phyloP scores from a whole-genome alignment of 352 stramenopile species.

The Pythium rhizo-oryzae region DNA sequence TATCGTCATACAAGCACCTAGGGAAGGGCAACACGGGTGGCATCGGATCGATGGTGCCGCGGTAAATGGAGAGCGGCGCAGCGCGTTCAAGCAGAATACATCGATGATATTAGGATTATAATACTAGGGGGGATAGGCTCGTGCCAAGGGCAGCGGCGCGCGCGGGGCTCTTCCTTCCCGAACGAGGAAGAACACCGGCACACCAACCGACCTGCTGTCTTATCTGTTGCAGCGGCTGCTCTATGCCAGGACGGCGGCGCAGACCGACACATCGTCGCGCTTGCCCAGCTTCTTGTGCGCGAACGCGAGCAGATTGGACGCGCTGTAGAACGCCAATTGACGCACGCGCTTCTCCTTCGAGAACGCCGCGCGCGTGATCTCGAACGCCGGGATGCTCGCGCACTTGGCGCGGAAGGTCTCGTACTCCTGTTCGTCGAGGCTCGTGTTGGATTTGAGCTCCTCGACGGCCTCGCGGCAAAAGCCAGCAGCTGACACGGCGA shows the following conservation, averaged over 20 bases:
- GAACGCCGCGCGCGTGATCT: slow-evolving; percentile 64
- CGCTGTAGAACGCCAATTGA: slow-evolving; percentile 87
- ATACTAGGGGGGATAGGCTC: not conserved
- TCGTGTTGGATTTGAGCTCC: slow-evolving; percentile 75
- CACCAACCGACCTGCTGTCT: not conserved
- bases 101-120: slow-evolving; percentile 25
- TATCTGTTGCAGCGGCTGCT: not conserved
- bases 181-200: not conserved
- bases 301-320: slow-evolving; percentile 87
- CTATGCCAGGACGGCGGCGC: slow-evolving; percentile 77
- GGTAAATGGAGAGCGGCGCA: too few species aligned
- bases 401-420: slow-evolving; percentile 75
- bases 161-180: slow-evolving; percentile 1
- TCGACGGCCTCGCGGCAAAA: slow-evolving; percentile 81
- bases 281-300: slow-evolving; percentile 89
- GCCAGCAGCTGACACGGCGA: slow-evolving; percentile 78
- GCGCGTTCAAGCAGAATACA: slow-evolving; percentile 10
- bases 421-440: slow-evolving; percentile 65
- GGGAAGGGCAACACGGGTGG: too few species aligned
- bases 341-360: slow-evolving; percentile 85
- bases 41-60: too few species aligned
- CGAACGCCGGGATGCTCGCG: slow-evolving; percentile 63
- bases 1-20: not conserved
- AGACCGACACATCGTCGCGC: slow-evolving; percentile 87
- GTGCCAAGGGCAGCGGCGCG: too few species aligned